Conservation (phyloP, 2,329 filamentous ascomycete species). For the Truncatella angustata region DNA sequence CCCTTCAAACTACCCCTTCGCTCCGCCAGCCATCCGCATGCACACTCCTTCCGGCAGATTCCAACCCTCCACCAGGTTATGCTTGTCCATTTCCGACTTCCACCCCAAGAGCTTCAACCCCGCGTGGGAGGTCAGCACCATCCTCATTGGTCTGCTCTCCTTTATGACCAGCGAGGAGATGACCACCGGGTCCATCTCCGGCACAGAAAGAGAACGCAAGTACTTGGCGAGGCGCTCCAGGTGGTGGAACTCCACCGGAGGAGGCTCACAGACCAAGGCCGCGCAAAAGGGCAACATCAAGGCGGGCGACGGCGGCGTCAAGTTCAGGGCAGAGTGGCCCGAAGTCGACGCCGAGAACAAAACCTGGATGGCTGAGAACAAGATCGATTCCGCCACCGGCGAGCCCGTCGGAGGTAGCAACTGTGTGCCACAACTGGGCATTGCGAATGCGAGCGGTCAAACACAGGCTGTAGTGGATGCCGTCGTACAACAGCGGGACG, state of each 20-base stretch:
- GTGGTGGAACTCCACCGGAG: slow-evolving; percentile 97
- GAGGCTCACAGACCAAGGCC: slow-evolving; percentile 65
- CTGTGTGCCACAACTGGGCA: slow-evolving; percentile 55
- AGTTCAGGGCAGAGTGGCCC: slow-evolving; percentile 87
- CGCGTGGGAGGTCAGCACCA: slow-evolving; percentile 96
- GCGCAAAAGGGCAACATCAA: slow-evolving; percentile 76
- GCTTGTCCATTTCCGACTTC: slow-evolving; percentile 95
- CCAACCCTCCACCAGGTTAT: slow-evolving; percentile 86
- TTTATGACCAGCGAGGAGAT: slow-evolving; percentile 99
- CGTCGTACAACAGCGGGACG: slow-evolving; percentile 69
- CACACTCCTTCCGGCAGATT: slow-evolving; percentile 96
- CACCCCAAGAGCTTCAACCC: slow-evolving; percentile 98
- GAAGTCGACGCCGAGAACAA: slow-evolving; percentile 87
- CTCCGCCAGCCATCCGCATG: slow-evolving; percentile 96
- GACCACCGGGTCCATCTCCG: slow-evolving; percentile 88
- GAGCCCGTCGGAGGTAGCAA: slow-evolving; percentile 51
- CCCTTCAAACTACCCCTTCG: slow-evolving; percentile 94
- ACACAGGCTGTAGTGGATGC: slow-evolving; percentile 74
- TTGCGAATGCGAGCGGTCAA: slow-evolving; percentile 62
- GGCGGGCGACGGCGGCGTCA: slow-evolving; percentile 86
- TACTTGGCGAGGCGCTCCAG: slow-evolving; percentile 73
- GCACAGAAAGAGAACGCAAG: slow-evolving; percentile 72
- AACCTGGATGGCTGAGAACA: slow-evolving; percentile 84
- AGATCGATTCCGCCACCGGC: slow-evolving; percentile 76
- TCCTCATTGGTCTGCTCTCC: slow-evolving; percentile 86